Evolutionary conservation across 495 filamentous ascomycete genomes (phyloP).

Genomic region (Xylaria acuta): DNA sequence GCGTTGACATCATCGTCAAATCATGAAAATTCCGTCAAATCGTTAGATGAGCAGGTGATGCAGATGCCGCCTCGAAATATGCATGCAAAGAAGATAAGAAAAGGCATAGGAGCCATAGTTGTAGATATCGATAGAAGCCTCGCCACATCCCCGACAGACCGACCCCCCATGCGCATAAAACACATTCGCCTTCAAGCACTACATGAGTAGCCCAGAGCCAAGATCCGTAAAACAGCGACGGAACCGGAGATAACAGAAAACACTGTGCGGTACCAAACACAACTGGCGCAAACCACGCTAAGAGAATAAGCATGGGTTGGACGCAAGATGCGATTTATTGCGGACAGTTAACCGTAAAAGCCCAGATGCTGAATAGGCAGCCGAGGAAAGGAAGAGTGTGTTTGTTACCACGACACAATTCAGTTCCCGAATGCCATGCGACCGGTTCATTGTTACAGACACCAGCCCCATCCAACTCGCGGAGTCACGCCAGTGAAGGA

Average conservation of each 20-base stretch:
- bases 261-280: not conserved
- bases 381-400: slow-evolving; percentile 13
- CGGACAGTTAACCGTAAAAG: not conserved
- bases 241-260: not conserved
- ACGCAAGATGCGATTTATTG: not conserved
- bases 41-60: slow-evolving; percentile 3
- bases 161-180: not conserved
- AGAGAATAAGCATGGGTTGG: not conserved
- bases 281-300: not conserved
- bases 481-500: slow-evolving; percentile 22
- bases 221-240: not conserved
- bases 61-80: not conserved
- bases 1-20: slow-evolving; percentile 4
- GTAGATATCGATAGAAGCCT: slow-evolving; percentile 5
- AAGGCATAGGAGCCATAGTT: not conserved
- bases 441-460: slow-evolving; percentile 19
- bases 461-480: slow-evolving; percentile 8
- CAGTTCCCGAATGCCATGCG: slow-evolving; percentile 2
- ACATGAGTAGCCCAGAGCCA: not conserved
- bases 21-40: slow-evolving; percentile 10
- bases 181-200: not conserved
- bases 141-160: not conserved
- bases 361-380: not conserved
- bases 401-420: slow-evolving; percentile 30
- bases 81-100: not conserved